Base-by-base conservation (phyloP, 2,329 filamentous ascomycete species). In the Scedosporium apiospermum region DNA sequence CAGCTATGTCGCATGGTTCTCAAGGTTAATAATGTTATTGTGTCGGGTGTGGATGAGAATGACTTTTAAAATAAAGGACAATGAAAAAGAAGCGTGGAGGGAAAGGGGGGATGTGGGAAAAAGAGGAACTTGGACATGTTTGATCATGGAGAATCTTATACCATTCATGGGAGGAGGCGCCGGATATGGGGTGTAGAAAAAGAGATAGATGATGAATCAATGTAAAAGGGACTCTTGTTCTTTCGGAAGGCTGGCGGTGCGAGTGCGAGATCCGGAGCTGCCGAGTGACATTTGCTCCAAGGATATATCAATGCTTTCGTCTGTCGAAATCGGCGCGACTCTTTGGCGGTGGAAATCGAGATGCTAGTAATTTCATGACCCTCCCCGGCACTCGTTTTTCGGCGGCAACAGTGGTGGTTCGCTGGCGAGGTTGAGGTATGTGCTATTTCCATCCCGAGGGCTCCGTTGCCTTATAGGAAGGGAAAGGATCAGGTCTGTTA, bases 1-100 rank as follows among this genome's bases (percentile, higher is more conserved):
- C 95, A 99, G 80, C 81, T 99, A 68, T 98, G 95, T 81, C 88
- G 95, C 68, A 98, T 99, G 93, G 93, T 97, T 68, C 83, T 97
- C 69, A 97, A 96, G 86, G 87, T 93, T 73, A 96, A 97, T 82
- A 96, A 96, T 75, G 93, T 97, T 67, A 96, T 97, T 75, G 88
- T 97, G 70, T 86, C 91, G 64, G 93, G 93, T 63, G 86, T 85
- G 67, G 93, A 93, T 68, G 90, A 96, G 66, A 86, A 93, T 67
- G 92, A 96, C 69, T 96, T 88, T 77, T 96, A 89, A 89, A 73
- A 53, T 3, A 4, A 53, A 23, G 42, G 10, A 42, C 6, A 21
- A 58, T 12, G 10, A 34, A 58, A 57, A 57, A 23, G 38, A 21
- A 46, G 42, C 34, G 58, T 30, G 6, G 58, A 26, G 27, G 55